Percentiles rank a stretch among this genome's conserved stretches.
phyloP scores from a whole-genome alignment of 2,329 filamentous ascomycete species.

The Aureobasidium vineae region DNA sequence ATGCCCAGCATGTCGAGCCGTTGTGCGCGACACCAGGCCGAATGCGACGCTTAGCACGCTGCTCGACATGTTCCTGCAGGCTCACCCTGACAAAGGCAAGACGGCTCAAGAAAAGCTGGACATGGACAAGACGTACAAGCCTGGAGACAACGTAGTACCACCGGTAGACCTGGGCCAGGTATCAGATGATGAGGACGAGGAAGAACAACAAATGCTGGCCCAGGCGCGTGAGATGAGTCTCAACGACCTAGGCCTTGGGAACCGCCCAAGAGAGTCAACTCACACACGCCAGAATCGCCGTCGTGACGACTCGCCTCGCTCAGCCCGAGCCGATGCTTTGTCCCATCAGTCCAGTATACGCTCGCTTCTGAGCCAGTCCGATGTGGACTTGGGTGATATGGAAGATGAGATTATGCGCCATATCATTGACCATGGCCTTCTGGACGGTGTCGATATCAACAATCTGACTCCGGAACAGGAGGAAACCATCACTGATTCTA shows the following conservation, averaged over 20 bases:
- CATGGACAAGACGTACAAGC: slow-evolving; percentile 71
- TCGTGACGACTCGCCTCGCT: slow-evolving; percentile 4
- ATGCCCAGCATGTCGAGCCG: slow-evolving; percentile 87
- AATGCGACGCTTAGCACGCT: slow-evolving; percentile 89
- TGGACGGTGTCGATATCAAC: slow-evolving; percentile 85
- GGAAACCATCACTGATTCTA: slow-evolving; percentile 85
- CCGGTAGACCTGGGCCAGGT: slow-evolving; percentile 55
- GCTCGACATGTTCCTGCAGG: slow-evolving; percentile 79
- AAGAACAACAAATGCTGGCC: slow-evolving; percentile 60
- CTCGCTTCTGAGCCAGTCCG: slow-evolving; percentile 76
- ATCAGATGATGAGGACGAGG: slow-evolving; percentile 53
- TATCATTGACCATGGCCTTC: slow-evolving; percentile 80
- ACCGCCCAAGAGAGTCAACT: background rate
- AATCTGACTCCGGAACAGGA: slow-evolving; percentile 81
- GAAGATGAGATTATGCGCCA: slow-evolving; percentile 86
- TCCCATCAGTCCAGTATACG: slow-evolving; percentile 80
- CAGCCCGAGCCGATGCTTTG: background rate
- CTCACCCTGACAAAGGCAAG: slow-evolving; percentile 73
- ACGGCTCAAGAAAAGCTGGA: slow-evolving; percentile 71
- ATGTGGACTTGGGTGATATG: slow-evolving; percentile 74
- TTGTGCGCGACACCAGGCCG: slow-evolving; percentile 80
- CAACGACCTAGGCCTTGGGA: slow-evolving; percentile 54
- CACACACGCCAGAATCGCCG: background rate
- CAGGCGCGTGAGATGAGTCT: slow-evolving; percentile 73
- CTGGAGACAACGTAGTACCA: slow-evolving; percentile 77